phyloP scores from a whole-genome alignment of 805 yeast species.

The Suhomyces tanzawaensis region DNA sequence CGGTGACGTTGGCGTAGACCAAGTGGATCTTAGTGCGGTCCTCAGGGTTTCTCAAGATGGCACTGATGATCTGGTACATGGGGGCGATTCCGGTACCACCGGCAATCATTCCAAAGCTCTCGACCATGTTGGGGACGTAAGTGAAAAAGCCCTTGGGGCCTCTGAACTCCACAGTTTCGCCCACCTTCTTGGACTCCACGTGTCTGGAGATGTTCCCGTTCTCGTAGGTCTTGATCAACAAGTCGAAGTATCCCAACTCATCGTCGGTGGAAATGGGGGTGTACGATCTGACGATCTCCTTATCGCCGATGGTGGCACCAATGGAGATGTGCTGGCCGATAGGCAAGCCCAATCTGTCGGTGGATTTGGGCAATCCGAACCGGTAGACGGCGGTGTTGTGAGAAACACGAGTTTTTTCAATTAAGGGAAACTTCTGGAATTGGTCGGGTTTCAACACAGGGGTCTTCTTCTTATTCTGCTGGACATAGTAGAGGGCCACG shows the following conservation, averaged over 20 bases:
- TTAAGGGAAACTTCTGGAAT: slow-evolving; percentile 77
- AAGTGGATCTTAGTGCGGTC: slow-evolving; percentile 76
- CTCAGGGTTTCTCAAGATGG: slow-evolving; percentile 70
- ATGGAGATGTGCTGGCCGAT: slow-evolving; percentile 92
- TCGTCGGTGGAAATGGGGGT: slow-evolving; percentile 86
- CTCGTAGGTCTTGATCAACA: slow-evolving; percentile 82
- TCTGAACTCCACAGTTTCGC: slow-evolving; percentile 73
- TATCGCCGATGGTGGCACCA: slow-evolving; percentile 71
- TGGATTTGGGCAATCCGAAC: slow-evolving; percentile 74
- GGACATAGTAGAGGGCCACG: slow-evolving; percentile 33
- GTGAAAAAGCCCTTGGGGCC: slow-evolving; percentile 92
- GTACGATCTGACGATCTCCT: slow-evolving; percentile 81
- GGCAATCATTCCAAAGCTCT: slow-evolving; percentile 82
- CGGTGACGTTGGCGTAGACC: slow-evolving; percentile 78
- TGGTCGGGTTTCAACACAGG: slow-evolving; percentile 62
- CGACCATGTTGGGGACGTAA: slow-evolving; percentile 76
- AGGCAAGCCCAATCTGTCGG: slow-evolving; percentile 81
- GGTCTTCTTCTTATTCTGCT: slow-evolving; percentile 35
- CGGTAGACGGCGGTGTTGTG: slow-evolving; percentile 83
- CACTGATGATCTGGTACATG: slow-evolving; percentile 88
- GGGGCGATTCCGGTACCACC: slow-evolving; percentile 98
- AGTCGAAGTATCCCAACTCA: slow-evolving; percentile 76
- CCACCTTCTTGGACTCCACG: slow-evolving; percentile 69
- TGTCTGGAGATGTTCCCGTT: slow-evolving; percentile 78
- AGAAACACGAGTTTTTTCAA: slow-evolving; percentile 69